Percentiles rank a stretch among this genome's conserved stretches.
phyloP scores from a whole-genome alignment of 805 yeast genomes.

The Komagataella phaffii region DNA sequence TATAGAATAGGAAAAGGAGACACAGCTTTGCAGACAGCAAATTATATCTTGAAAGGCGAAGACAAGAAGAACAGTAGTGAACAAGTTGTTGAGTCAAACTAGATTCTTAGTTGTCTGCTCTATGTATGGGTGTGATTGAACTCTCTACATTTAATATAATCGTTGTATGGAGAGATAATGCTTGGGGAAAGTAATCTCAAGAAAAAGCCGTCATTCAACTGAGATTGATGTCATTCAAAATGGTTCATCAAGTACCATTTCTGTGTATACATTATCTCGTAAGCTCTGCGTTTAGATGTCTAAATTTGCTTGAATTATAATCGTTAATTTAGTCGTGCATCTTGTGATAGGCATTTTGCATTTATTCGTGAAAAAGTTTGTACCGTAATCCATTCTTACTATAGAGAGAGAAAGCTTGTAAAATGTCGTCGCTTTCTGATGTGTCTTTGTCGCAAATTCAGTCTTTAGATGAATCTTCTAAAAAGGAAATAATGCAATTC shows the following conservation, averaged over 20 bases:
- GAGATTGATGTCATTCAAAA: too few species aligned
- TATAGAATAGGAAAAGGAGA: background rate
- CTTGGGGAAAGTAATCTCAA: background rate
- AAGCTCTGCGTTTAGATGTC: too few species aligned
- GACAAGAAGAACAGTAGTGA: background rate
- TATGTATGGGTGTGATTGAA: background rate
- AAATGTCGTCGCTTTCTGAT: background rate
- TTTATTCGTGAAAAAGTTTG: background rate
- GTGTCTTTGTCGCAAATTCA: slow-evolving; percentile 5
- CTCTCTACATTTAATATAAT: background rate
- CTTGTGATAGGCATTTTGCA: background rate
- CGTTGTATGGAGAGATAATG: background rate
- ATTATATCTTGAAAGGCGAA: background rate
- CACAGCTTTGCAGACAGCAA: background rate
- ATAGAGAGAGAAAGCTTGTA: background rate
- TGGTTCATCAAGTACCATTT: background rate
- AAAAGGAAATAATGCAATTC: slow-evolving; percentile 62
- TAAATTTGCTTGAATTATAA: too few species aligned
- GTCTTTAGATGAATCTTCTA: slow-evolving; percentile 50
- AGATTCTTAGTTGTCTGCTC: background rate
- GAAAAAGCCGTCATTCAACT: background rate
- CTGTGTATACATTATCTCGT: background rate
- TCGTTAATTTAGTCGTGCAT: background rate
- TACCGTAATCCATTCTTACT: too few species aligned
- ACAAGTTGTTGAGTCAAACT: background rate